Evolutionary conservation across 371 early-diverging fungal genomes (phyloP), one percentile per base, ranked within the genome.

Genomic region (Cladochytrium tenue): DNA sequence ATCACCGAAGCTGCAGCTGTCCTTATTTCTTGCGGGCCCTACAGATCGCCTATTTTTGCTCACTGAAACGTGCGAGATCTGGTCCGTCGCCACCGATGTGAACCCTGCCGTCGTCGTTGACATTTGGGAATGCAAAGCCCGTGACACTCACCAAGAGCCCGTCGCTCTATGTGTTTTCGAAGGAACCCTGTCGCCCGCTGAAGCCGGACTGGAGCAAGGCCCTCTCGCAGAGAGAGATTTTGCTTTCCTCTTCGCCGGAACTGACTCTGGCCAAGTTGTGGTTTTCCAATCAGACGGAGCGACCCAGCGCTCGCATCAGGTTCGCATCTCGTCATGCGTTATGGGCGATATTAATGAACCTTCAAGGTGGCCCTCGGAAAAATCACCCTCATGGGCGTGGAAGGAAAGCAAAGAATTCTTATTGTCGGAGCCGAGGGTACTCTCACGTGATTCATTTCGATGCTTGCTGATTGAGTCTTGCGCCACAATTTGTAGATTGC

Each of bases 61-160:
- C 64, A 70, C 78, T 25, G 65, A 72, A 10, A 66, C 32, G 13
- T 75, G 77, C 26, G 81, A 81, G 55, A 73, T 83, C 28, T 83
- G 80, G 80, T 61, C 73, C 17, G 60, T 76, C 7, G 70, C 73
- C 10, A 79, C 83, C 1, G 60, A 78, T 53, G 13, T 53, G 36
- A 81, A 83, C 57, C 83, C 83, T 3, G 74, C 76, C 50, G 64
- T 67, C 17, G 64, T 81, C 3, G 63, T 78, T 2, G 79, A 81
- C 58, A 70, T 76, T 2, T 83, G 83, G 83, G 43, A n/a, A n/a
- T n/a, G n/a, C n/a, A n/a, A n/a, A n/a, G n/a, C n/a, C n/a, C n/a
- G n/a, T n/a, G 51, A 62, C 5, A n/a, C 63, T 1, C 30, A 27
- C 2, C 70, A 66, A 56, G 36, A 68, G 33, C 66, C 73, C 76